Percentiles rank a stretch among this genome's conserved stretches.
phyloP scores from a whole-genome alignment of 192 early-diverging fungal species.

The Podochytrium sp. region DNA sequence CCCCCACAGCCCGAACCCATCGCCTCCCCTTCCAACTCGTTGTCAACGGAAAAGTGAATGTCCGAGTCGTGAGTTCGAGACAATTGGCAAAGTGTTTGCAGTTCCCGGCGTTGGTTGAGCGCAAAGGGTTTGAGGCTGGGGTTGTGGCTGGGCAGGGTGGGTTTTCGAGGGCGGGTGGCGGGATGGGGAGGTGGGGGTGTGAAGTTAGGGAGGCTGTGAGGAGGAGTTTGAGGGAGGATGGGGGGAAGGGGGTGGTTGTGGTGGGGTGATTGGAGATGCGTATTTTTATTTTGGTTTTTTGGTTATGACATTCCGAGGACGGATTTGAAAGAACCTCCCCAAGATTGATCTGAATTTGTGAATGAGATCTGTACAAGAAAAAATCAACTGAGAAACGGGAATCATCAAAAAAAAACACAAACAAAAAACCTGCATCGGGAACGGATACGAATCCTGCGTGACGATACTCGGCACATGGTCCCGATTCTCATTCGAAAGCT shows the following conservation, averaged over 20 bases:
- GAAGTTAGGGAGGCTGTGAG: not conserved
- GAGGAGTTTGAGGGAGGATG: too few relatives aligned
- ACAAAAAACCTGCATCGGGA: constrained; percentile 33
- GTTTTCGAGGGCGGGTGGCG: not conserved
- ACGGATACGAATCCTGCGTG: constrained; percentile 49
- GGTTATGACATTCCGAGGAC: too few relatives aligned
- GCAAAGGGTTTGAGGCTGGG: not conserved
- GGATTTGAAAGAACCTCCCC: not conserved
- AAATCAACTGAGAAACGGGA: not conserved
- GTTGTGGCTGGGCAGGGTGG: not conserved
- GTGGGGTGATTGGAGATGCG: too few relatives aligned
- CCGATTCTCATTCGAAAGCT: constrained; percentile 45
- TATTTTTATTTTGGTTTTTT: too few relatives aligned
- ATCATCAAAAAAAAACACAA: not conserved
- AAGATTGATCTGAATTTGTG: constrained; percentile 10
- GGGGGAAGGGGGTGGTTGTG: too few relatives aligned
- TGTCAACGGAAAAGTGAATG: not conserved
- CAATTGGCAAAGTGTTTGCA: not conserved
- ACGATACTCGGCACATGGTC: constrained; percentile 48
- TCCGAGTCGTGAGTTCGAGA: not conserved
- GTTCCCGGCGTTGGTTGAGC: not conserved
- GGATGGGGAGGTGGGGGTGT: not conserved
- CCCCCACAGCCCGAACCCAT: not conserved
- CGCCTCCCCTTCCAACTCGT: not conserved
- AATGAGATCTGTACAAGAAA: not conserved